Evolutionary conservation across 2,329 filamentous ascomycete genomes (phyloP), one percentile per base, ranked within the genome.

Genomic region (Penicillium frequentans): DNA sequence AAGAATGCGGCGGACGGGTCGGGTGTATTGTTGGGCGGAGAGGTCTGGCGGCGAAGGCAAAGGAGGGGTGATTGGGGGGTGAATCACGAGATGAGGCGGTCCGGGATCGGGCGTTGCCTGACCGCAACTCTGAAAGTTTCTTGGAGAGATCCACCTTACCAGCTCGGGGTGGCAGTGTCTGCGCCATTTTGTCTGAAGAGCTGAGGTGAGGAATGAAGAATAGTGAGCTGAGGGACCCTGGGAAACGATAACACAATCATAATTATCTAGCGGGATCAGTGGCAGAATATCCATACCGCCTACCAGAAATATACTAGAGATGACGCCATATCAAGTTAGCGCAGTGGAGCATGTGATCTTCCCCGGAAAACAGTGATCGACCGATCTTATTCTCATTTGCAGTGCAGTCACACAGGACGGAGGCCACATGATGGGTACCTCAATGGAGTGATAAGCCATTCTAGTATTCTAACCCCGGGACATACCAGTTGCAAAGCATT

Each of bases 1-100:
- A 13, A 99, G 79, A 52, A 99, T 98, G 9, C 93, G 85, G 58
- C 93, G 84, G 13, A 82, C 84, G 0, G 95, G 95, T 6, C 78
- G 79, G 56, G 80, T 78, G 78, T 90, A 96, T 6, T 74, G 76
- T 69, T 87, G 80, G 46, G 77, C 81, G 52, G 83, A 81, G 42
- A 82, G 79, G 59, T 86, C 82, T 57, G 89, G 87, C 19, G 88
- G 87, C 47, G 85, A 74, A 33, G 91, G 86, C 9, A 97, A 82
- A 39, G 81, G 71, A 48, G 92, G 92, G 27, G 93, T 96, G 64
- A 84, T 81, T 58, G 93, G 93, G 93, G 46, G 89, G 81, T 60
- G 91, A 88, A 23, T 79, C 75, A 61, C 70, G 67, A 43, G 67
- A 55, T 29, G 64, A 57, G 42, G 64, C 59, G 23, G 65, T 55